A percentile compares a stretch with the other conserved stretches of the same genome.
Conservation (phyloP, 805 yeast genomes). For the Candida coquimbonensis region DNA sequence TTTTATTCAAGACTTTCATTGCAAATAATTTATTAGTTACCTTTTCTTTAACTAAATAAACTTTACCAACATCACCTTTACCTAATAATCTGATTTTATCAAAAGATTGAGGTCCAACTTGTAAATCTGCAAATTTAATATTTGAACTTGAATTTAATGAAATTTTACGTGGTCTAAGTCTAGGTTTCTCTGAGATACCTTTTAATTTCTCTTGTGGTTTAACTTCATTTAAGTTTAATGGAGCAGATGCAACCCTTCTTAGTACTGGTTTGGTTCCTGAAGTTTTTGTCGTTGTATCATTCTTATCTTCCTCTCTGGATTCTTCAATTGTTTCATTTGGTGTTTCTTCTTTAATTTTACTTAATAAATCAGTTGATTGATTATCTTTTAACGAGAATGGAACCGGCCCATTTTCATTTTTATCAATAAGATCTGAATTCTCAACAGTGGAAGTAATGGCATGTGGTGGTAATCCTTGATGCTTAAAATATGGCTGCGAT, state of each 20-base stretch:
- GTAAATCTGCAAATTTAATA: constrained; percentile 64
- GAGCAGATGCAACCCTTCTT: constrained; percentile 82
- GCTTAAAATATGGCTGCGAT: constrained; percentile 45
- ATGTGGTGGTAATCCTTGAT: constrained; percentile 55
- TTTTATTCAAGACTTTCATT: constrained; percentile 83
- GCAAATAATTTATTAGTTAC: constrained; percentile 72
- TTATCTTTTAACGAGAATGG: constrained; percentile 25
- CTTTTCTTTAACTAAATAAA: constrained; percentile 83
- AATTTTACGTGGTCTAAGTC: constrained; percentile 34
- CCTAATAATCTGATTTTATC: constrained; percentile 89
- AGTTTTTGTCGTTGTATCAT: not conserved
- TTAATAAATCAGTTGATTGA: constrained; percentile 18
- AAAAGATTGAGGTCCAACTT: constrained; percentile 81
- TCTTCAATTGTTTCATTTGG: not conserved
- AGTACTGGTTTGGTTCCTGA: constrained; percentile 28
- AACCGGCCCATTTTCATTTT: constrained; percentile 23
- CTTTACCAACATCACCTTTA: constrained; percentile 97
- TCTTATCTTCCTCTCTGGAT: not conserved
- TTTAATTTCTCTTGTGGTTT: constrained; percentile 17
- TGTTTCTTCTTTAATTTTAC: constrained; percentile 28
- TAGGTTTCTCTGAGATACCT: constrained; percentile 13
- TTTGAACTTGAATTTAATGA: constrained; percentile 50
- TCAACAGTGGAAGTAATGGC: constrained; percentile 21
- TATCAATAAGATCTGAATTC: constrained; percentile 3
- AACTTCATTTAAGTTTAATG: constrained; percentile 39